Base-by-base conservation (phyloP, 768 basidiomycete genomes). In the Royoungia palumana region DNA sequence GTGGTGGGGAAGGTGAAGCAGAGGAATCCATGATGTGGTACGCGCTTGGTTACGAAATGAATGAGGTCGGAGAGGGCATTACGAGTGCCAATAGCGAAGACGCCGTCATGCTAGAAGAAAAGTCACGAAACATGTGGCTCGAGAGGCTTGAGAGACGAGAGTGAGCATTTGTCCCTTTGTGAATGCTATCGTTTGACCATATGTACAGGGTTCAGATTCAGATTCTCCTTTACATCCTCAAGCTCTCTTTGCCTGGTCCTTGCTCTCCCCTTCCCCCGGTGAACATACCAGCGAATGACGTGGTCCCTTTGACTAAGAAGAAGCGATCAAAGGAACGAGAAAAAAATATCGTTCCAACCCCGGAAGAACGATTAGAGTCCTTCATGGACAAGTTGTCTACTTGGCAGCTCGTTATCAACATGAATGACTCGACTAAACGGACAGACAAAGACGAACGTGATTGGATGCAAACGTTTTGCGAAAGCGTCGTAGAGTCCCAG, bases 11-110 rank as follows among this genome's bases (percentile, higher is more conserved):
- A 2, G 85, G 78, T 3, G 81, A 81, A 53, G 69, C 76, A 28
- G 87, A 89, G 52, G 87, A 88, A 49, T 75, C 72, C 0, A 82
- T 87, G 75, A 85, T 89, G 81, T 89, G 86, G 86, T 89, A 79
- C 50, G 76, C 80, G 0, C 67, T 86, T 35, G 74, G 74, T 49
- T 76, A 85, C 60, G 87, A 87, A 58, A 67, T 63, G 24, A 64
- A 69, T 61, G 71, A 41, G 20, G 35, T 9, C 9, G 70, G 62
- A 5, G 70, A 71, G 41, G 57, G 64, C 35, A 61, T 60, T 19
- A 50, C 64, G 27, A 44, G 32, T 19, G 17, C 47, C 37, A 58
- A 49, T 58, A 42, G 30, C 28, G 60, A 62, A 40, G 54, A 62
- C 12, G 57, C 55, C 17, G 49, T 48, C 53, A 56, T 53, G 79